phyloP scores from a whole-genome alignment of 129 eudicot species.

The Chrysanthemum makinoi region DNA sequence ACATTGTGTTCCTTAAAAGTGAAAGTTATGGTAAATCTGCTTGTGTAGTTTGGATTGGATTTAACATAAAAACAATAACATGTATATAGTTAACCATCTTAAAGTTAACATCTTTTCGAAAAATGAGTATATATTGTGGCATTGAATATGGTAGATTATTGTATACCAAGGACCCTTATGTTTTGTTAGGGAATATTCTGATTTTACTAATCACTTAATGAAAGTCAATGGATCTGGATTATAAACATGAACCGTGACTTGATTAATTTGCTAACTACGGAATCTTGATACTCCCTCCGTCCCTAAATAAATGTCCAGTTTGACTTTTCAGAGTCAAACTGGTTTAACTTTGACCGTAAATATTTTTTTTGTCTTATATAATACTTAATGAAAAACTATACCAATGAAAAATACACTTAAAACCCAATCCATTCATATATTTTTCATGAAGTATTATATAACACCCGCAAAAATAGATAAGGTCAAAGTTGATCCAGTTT shows the following conservation, averaged over 20 bases:
- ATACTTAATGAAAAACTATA: no score
- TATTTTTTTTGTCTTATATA: no score
- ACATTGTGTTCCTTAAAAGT: conserved; percentile 3
- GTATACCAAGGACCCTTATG: neutral
- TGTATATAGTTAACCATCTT: neutral
- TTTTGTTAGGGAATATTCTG: conserved; percentile 19
- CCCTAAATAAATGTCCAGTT: no score
- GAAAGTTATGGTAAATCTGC: neutral
- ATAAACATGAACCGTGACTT: conserved; percentile 1
- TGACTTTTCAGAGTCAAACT: no score
- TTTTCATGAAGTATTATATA: no score
- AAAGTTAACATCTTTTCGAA: neutral
- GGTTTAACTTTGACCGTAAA: no score
- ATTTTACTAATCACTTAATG: neutral
- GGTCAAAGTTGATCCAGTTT: no score
- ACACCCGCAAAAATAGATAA: no score
- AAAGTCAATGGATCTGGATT: neutral
- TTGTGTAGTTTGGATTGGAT: conserved; percentile 12
- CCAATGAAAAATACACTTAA: no score
- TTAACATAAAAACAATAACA: neutral
- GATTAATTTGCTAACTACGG: neutral
- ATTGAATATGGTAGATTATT: conserved; percentile 15
- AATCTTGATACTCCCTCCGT: no score
- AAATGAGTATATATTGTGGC: neutral
- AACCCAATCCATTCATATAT: no score